Base-by-base conservation (phyloP, 352 stramenopile genomes). In the Phytopythium cucurbitacearum region DNA sequence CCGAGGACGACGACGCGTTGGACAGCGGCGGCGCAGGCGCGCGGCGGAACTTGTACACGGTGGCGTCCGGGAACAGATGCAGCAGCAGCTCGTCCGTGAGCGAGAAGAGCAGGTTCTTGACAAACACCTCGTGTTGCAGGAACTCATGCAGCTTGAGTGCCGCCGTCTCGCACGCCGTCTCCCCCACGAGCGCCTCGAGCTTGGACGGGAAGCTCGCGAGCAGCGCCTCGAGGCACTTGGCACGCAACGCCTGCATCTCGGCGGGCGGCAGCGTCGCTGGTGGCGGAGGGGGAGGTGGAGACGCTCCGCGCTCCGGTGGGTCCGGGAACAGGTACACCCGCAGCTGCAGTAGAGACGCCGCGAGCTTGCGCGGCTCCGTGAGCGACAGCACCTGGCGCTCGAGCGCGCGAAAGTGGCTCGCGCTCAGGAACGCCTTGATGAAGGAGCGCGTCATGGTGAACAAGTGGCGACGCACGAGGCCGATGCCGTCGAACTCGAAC, bases 401-500 rank as follows among this genome's bases (percentile, higher is more conserved):
- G n/a, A 94, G 71, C 69, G 74, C 87, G 32, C 85, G 81, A 28
- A 93, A 89, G 52, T 91, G 82, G 44, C 80, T 91, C 35, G 80
- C 80, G 46, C 70, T 83, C 37, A 94, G 66, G 40, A 92, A 90
- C 28, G 82, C 80, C 51, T 84, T 86, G 57, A 94, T 79, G 43
- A 92, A 87, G 45, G 76, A 91, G 32, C 82, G 80, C 35, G 69
- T 86, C 73, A 94, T 85, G 7, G 69, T 70, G 55, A 94, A 91
- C n/a, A 94, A 69, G n/a, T 94, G 81, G 11, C 85, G 74, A 5
- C 82, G 78, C 54, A 94, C 64, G 51, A 92, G 60, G 28, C 79
- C 73, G n/a, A 94, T 85, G 38, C 82, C 85, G 55, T 94, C 82
- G 45, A 94, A 89, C 62, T 94, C 85, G 45, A 94, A 93, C 38